phyloP scores from a whole-genome alignment of 2,329 filamentous ascomycete genomes.

The Penicillium sp. region DNA sequence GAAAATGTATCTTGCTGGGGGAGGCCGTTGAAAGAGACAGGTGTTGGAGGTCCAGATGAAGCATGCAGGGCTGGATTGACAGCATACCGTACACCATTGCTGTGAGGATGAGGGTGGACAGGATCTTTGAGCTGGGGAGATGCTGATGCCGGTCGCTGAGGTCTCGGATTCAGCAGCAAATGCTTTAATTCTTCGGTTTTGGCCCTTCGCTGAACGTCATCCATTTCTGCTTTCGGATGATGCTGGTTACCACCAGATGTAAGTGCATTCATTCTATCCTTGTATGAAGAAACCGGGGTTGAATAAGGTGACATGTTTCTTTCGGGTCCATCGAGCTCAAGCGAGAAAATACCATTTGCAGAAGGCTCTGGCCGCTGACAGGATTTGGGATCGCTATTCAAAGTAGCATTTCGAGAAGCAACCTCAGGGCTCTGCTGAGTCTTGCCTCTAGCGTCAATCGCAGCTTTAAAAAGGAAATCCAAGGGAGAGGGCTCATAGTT shows the following conservation, averaged over 20 bases:
- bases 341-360: conserved; percentile 58
- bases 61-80: conserved; percentile 26
- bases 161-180: conserved; percentile 41
- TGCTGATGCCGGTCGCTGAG: conserved; percentile 32
- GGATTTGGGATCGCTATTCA: conserved; percentile 40
- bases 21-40: conserved; percentile 12
- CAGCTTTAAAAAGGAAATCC: conserved; percentile 85
- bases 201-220: conserved; percentile 38
- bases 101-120: not conserved
- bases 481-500: conserved; percentile 66
- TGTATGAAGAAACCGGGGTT: conserved; percentile 60
- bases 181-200: conserved; percentile 46
- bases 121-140: conserved; percentile 21
- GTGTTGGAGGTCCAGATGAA: conserved; percentile 31
- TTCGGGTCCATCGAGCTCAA: conserved; percentile 64
- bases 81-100: not conserved
- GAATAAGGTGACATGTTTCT: conserved; percentile 56
- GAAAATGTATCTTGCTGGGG: conserved; percentile 10
- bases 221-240: conserved; percentile 23
- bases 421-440: conserved; percentile 43
- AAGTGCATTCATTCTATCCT: conserved; percentile 43
- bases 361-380: conserved; percentile 44
- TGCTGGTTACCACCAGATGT: conserved; percentile 34
- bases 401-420: conserved; percentile 49
- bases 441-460: conserved; percentile 62